Evolutionary conservation across 2,329 filamentous ascomycete species (phyloP).

Genomic region (Diaporthe sp.): DNA sequence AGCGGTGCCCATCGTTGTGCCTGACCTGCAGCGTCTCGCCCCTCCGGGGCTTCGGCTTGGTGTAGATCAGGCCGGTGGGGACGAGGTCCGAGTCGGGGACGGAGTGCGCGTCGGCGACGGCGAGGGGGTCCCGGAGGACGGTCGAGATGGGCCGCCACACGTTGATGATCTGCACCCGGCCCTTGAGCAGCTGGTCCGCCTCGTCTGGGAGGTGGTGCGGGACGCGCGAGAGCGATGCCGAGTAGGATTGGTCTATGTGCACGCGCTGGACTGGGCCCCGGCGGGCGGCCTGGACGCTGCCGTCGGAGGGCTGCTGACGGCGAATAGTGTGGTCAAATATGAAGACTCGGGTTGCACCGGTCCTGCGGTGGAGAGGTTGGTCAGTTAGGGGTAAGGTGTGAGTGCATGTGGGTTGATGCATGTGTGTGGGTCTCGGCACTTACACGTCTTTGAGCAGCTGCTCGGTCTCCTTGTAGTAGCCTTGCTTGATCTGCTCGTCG

Average conservation of each 20-base stretch:
- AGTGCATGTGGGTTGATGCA: not conserved
- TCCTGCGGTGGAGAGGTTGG: conserved; percentile 57
- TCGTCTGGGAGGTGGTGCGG: conserved; percentile 44
- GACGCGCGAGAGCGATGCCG: conserved; percentile 45
- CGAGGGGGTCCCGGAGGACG: conserved; percentile 59
- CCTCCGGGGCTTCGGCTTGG: conserved; percentile 47
- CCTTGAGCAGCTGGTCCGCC: conserved; percentile 46
- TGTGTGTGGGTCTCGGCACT: not conserved
- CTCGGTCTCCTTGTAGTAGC: conserved; percentile 15
- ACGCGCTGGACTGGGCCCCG: conserved; percentile 60
- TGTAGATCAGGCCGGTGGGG: conserved; percentile 50
- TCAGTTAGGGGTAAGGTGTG: not conserved
- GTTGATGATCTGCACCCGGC: conserved; percentile 59
- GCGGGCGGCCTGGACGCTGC: conserved; percentile 48
- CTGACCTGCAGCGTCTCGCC: conserved; percentile 25
- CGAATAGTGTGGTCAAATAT: conserved; percentile 64
- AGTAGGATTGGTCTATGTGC: conserved; percentile 60
- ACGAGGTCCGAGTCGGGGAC: conserved; percentile 57
- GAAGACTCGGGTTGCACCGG: conserved; percentile 17
- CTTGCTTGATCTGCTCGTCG: conserved; percentile 45
- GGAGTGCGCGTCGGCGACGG: conserved; percentile 55
- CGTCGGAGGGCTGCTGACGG: conserved; percentile 66
- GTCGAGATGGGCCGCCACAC: conserved; percentile 64
- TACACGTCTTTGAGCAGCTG: conserved; percentile 27
- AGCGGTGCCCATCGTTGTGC: conserved; percentile 46